Conservation (phyloP, 2,329 filamentous ascomycete genomes). For the Aspergillus caelatus region DNA sequence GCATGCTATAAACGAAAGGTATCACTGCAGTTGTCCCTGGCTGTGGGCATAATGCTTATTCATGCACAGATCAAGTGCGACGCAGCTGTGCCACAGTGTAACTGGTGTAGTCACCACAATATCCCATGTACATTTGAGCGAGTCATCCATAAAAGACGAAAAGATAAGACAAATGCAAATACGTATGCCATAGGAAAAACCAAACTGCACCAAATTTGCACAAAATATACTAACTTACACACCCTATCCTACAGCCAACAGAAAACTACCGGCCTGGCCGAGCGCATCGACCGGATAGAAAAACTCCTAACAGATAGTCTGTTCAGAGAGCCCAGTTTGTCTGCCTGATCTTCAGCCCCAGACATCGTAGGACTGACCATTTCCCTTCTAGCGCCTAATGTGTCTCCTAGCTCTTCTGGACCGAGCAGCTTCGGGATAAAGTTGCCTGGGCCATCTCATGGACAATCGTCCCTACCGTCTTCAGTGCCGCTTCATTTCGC, state of each 20-base stretch:
- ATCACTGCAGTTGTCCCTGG: slow-evolving; percentile 10
- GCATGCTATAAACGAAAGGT: slow-evolving; percentile 56
- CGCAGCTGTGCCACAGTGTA: slow-evolving; percentile 46
- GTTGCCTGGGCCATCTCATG: slow-evolving; percentile 5
- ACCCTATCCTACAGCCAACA: slow-evolving; percentile 20
- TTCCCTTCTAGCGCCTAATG: slow-evolving; percentile 15
- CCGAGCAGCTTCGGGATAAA: slow-evolving; percentile 13
- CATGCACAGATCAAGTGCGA: slow-evolving; percentile 54
- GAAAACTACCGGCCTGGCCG: slow-evolving; percentile 34
- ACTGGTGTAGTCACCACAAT: slow-evolving; percentile 55
- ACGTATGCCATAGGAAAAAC: slow-evolving; percentile 20
- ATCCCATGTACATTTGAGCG: slow-evolving; percentile 52
- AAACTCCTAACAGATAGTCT: slow-evolving; percentile 39
- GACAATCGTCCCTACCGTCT: slow-evolving; percentile 25
- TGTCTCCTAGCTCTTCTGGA: slow-evolving; percentile 19
- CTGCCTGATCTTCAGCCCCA: not conserved
- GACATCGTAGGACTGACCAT: not conserved
- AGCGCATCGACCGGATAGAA: slow-evolving; percentile 47
- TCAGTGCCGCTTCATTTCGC: slow-evolving; percentile 51
- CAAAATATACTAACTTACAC: not conserved
- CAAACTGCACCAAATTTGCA: not conserved
- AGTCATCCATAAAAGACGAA: slow-evolving; percentile 32
- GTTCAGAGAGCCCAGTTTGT: slow-evolving; percentile 27
- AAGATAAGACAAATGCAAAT: slow-evolving; percentile 24
- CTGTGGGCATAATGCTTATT: slow-evolving; percentile 5